phyloP scores from a whole-genome alignment of 106 monocot genomes.

The Acorus gramineus region DNA sequence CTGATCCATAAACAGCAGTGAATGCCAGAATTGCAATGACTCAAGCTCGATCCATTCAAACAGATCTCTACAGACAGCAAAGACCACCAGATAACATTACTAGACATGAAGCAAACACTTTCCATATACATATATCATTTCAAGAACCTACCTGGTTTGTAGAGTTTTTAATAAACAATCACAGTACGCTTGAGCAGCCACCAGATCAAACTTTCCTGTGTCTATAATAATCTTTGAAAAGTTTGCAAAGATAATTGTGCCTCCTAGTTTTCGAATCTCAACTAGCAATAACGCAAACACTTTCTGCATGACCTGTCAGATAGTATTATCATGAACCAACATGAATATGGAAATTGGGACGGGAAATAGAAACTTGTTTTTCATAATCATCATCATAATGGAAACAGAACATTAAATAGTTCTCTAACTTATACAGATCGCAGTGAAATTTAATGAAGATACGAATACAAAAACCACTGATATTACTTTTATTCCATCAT shows the following conservation, averaged over 20 bases:
- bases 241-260: slow-evolving; percentile 72
- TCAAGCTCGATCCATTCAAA: slow-evolving; percentile 99
- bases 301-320: slow-evolving; percentile 76
- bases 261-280: slow-evolving; percentile 78
- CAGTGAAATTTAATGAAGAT: too few species aligned
- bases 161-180: slow-evolving; percentile 75
- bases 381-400: too few species aligned
- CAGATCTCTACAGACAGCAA: slow-evolving; percentile 48
- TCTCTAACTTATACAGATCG: too few species aligned
- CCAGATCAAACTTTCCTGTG: slow-evolving; percentile 77
- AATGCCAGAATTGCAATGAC: slow-evolving; percentile 81
- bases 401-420: too few species aligned
- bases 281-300: slow-evolving; percentile 69
- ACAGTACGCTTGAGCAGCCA: slow-evolving; percentile 73
- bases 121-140: neutral
- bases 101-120: neutral
- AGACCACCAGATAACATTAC: neutral
- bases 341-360: neutral
- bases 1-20: slow-evolving; percentile 93
- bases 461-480: too few species aligned
- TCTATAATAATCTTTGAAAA: slow-evolving; percentile 90
- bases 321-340: slow-evolving; percentile 4
- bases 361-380: neutral
- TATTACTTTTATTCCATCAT: too few species aligned
- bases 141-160: slow-evolving; percentile 45